phyloP scores from a whole-genome alignment of 1,284 basidiomycete species.

The Dichomitus squalens region DNA sequence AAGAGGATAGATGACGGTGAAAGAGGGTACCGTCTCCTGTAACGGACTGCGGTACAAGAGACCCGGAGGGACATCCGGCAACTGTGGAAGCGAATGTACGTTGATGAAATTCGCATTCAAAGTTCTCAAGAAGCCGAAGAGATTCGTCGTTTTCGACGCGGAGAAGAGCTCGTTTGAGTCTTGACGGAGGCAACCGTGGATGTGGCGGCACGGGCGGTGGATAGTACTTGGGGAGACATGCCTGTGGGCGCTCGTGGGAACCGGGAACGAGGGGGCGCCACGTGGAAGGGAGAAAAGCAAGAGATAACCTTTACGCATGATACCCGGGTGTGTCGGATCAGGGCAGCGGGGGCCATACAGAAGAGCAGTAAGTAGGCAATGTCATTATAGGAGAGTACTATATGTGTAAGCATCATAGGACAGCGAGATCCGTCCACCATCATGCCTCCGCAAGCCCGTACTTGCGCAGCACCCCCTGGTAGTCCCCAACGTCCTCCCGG shows the following conservation, averaged over 20 bases:
- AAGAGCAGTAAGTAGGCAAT: slow-evolving; percentile 5
- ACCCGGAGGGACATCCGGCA: slow-evolving; percentile 11
- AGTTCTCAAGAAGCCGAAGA: slow-evolving; percentile 77
- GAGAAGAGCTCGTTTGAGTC: slow-evolving; percentile 78
- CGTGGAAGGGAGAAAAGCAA: slow-evolving; percentile 16
- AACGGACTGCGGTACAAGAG: slow-evolving; percentile 21
- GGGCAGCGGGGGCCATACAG: no score
- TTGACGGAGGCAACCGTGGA: slow-evolving; percentile 59
- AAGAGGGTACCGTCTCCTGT: slow-evolving; percentile 22
- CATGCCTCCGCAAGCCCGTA: slow-evolving; percentile 58
- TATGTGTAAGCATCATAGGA: neutral
- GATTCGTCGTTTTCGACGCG: slow-evolving; percentile 66
- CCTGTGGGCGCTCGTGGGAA: slow-evolving; percentile 6
- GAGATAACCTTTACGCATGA: no score
- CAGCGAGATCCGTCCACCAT: neutral
- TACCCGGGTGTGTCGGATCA: no score
- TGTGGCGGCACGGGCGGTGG: slow-evolving; percentile 47
- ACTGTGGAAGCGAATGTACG: slow-evolving; percentile 35
- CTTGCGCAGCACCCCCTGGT: slow-evolving; percentile 59
- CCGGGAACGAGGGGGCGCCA: slow-evolving; percentile 12
- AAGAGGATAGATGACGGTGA: slow-evolving; percentile 18
- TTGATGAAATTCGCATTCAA: slow-evolving; percentile 65
- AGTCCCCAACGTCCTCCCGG: slow-evolving; percentile 66
- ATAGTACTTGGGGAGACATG: slow-evolving; percentile 7
- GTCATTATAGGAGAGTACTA: slow-evolving; percentile 1